Conservation (phyloP, 2,329 filamentous ascomycete genomes). For the Paramyrothecium sp. region DNA sequence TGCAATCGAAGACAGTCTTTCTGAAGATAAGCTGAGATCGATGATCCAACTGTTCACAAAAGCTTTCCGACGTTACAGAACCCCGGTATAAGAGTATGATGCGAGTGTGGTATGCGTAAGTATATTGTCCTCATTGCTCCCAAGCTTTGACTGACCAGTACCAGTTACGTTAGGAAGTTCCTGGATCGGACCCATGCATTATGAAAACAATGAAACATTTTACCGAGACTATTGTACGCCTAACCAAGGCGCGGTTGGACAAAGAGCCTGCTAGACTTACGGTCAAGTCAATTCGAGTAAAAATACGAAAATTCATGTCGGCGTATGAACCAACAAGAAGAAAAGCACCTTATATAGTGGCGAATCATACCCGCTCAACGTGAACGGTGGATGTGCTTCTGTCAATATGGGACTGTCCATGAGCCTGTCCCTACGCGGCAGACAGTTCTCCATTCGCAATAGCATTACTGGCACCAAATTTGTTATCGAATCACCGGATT, state of each 20-base stretch:
- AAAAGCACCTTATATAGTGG: background rate
- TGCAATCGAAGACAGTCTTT: background rate
- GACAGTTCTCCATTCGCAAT: background rate
- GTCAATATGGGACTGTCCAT: background rate
- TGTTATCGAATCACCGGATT: background rate
- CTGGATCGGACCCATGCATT: background rate
- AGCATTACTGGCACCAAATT: background rate
- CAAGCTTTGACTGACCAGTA: background rate
- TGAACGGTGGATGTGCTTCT: background rate
- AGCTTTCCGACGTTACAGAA: background rate
- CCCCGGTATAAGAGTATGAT: background rate
- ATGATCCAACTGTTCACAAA: background rate
- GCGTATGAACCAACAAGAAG: too few relatives aligned
- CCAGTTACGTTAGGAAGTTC: background rate
- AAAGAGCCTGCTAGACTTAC: too few relatives aligned
- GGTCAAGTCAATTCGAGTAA: too few relatives aligned
- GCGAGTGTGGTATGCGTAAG: background rate
- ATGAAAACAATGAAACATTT: background rate
- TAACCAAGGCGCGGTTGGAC: too few relatives aligned
- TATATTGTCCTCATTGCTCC: background rate
- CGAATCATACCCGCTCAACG: background rate
- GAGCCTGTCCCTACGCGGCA: background rate
- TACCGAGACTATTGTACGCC: background rate
- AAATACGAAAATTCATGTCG: too few relatives aligned
- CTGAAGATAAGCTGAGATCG: background rate